These are phyloP conservation scores for Lactarius psammicola DNA, from an alignment of 768 basidiomycete species.

Conservation along the genomic window DNA sequence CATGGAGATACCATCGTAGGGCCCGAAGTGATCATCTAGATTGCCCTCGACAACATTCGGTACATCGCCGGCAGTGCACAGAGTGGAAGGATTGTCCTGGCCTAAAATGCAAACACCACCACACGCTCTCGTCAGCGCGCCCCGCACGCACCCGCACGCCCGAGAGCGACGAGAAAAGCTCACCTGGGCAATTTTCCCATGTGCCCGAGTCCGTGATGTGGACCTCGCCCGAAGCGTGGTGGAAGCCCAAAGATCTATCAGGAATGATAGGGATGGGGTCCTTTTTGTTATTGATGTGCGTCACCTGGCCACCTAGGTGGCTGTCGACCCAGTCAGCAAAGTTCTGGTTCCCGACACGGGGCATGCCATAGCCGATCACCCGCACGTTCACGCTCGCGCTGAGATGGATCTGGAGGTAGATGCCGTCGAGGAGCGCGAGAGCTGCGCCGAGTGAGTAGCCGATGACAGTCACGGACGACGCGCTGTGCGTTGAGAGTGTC, in stretches of 20 bases:
- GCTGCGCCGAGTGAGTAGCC: slow-evolving; percentile 18
- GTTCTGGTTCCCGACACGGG: slow-evolving; percentile 16
- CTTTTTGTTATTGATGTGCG: neutral
- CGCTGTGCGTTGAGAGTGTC: neutral
- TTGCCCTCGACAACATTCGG: slow-evolving; percentile 46
- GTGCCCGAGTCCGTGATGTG: slow-evolving; percentile 43
- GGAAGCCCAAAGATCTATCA: slow-evolving; percentile 44
- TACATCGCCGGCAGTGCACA: slow-evolving; percentile 56
- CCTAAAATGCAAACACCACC: slow-evolving; percentile 36
- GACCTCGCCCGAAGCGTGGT: slow-evolving; percentile 41
- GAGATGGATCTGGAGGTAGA: slow-evolving; percentile 9
- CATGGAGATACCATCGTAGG: slow-evolving; percentile 17
- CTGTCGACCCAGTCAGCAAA: slow-evolving; percentile 10
- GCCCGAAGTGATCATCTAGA: slow-evolving; percentile 18
- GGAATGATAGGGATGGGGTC: slow-evolving; percentile 29
- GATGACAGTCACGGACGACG: slow-evolving; percentile 2
- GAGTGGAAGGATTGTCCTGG: slow-evolving; percentile 54
- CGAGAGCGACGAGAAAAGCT: neutral
- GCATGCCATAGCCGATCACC: slow-evolving; percentile 11
- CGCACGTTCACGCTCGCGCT: neutral
- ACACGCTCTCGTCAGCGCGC: neutral
- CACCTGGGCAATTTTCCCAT: slow-evolving; percentile 40
- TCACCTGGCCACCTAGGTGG: slow-evolving; percentile 48
- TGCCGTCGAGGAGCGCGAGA: slow-evolving; percentile 8
- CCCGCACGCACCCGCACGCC: neutral